These are phyloP conservation scores for Cucurbita argyrosperma DNA, from an alignment of 306 rosid species.

Conservation along the genomic window DNA sequence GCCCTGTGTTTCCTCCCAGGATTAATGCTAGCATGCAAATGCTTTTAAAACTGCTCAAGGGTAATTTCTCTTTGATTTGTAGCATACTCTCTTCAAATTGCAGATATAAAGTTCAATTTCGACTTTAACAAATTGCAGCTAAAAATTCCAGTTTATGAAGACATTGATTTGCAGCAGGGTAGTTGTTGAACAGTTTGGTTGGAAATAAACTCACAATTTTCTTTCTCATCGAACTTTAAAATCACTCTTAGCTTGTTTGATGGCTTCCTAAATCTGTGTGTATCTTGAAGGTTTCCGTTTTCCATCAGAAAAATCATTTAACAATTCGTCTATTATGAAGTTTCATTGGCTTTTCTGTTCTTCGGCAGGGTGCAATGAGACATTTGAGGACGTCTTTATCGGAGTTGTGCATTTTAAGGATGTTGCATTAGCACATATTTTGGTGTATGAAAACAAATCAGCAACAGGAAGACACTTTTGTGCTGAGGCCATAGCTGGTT, in stretches of 20 bases:
- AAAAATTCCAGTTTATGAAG: not conserved
- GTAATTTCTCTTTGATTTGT: conserved; percentile 17
- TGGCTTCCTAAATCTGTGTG: not conserved
- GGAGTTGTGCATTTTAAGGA: conserved; percentile 83
- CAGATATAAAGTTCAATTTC: not conserved
- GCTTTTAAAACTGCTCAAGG: conserved; percentile 68
- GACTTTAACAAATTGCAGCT: not conserved
- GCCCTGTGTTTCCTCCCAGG: conserved; percentile 58
- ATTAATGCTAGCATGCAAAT: conserved; percentile 75
- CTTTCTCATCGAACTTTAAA: not conserved
- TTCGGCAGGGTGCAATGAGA: conserved; percentile 56
- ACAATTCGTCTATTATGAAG: not conserved
- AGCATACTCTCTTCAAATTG: not conserved
- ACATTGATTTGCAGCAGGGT: not conserved
- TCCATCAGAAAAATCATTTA: not conserved
- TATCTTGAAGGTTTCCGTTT: not conserved
- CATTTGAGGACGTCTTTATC: conserved; percentile 45
- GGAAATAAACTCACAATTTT: not conserved
- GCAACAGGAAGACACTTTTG: conserved; percentile 76
- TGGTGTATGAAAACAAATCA: conserved; percentile 69
- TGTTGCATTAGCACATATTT: conserved; percentile 73
- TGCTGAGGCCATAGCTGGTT: conserved; percentile 65
- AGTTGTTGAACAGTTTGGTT: not conserved
- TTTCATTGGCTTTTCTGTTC: not conserved
- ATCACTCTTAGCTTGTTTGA: not conserved